phyloP scores from a whole-genome alignment of 257 asterid genomes.

The Coffea eugenioides region DNA sequence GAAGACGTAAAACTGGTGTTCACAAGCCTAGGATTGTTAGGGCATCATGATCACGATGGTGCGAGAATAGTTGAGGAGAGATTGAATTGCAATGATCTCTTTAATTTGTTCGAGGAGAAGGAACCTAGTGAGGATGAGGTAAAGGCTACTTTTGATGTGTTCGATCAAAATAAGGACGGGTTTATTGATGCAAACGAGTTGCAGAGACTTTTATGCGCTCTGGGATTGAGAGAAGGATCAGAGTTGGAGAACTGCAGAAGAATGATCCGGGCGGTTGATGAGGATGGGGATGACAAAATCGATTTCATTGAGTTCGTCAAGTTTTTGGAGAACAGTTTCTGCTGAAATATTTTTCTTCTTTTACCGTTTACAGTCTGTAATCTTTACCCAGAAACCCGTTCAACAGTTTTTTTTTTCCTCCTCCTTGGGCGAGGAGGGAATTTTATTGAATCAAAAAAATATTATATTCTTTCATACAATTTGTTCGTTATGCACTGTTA shows the following conservation, averaged over 20 bases:
- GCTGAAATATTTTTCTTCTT: neutral
- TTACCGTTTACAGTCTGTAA: neutral
- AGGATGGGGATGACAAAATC: conserved; percentile 60
- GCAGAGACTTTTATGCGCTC: conserved; percentile 49
- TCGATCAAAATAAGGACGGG: conserved; percentile 71
- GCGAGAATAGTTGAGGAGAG: conserved; percentile 24
- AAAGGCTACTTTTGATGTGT: conserved; percentile 62
- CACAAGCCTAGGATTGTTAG: conserved; percentile 44
- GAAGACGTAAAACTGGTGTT: conserved; percentile 53
- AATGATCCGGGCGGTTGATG: conserved; percentile 66
- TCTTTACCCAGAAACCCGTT: neutral
- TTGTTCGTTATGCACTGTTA: neutral
- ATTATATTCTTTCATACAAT: conserved; percentile 3
- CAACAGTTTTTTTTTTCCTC: conserved; percentile 1
- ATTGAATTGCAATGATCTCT: conserved; percentile 29
- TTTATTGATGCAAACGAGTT: conserved; percentile 68
- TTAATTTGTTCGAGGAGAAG: conserved; percentile 49
- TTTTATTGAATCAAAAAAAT: neutral
- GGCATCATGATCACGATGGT: neutral
- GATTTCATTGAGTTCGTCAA: conserved; percentile 61
- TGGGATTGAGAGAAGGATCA: conserved; percentile 58
- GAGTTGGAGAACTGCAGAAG: conserved; percentile 52
- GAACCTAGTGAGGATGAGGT: conserved; percentile 46
- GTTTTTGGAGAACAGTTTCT: conserved; percentile 17
- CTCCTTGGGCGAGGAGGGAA: neutral